Evolutionary conservation across 2,329 filamentous ascomycete species (phyloP).

Genomic region (Stachybotrys echinatus): DNA sequence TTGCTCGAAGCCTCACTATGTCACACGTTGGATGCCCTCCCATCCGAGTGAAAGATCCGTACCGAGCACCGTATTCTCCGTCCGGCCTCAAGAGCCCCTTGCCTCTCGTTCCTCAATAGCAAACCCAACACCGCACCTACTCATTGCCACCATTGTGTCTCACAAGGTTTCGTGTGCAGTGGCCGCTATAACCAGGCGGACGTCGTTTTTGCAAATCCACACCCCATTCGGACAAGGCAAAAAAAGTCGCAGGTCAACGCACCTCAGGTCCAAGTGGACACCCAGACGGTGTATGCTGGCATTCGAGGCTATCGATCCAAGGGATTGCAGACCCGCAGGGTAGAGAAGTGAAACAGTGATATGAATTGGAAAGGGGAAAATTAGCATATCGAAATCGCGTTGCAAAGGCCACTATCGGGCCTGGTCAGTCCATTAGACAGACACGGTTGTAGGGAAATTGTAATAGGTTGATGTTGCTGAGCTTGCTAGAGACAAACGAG

Average conservation of each 20-base stretch:
- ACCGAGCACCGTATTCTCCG: neutral
- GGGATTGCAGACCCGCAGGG: neutral
- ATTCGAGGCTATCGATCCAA: neutral
- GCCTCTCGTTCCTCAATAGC: neutral
- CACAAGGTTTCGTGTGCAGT: neutral
- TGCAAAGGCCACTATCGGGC: conserved; percentile 4
- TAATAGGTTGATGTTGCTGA: neutral
- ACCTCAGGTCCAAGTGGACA: too few relatives aligned
- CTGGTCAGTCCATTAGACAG: neutral
- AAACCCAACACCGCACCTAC: neutral
- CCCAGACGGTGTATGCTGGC: too few relatives aligned
- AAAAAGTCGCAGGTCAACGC: too few relatives aligned
- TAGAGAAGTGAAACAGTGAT: neutral
- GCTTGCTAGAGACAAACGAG: neutral
- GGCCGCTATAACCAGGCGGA: neutral
- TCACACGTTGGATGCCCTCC: neutral
- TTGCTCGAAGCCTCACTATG: neutral
- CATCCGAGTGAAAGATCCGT: neutral
- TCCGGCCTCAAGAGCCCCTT: neutral
- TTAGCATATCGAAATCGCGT: neutral
- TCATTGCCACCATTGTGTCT: too few relatives aligned
- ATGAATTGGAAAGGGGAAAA: conserved; percentile 1
- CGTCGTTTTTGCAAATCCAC: neutral
- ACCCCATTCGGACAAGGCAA: neutral
- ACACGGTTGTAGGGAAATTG: neutral